Base-by-base conservation (phyloP, 345 rosid species). In the Eucalyptus coolabah region DNA sequence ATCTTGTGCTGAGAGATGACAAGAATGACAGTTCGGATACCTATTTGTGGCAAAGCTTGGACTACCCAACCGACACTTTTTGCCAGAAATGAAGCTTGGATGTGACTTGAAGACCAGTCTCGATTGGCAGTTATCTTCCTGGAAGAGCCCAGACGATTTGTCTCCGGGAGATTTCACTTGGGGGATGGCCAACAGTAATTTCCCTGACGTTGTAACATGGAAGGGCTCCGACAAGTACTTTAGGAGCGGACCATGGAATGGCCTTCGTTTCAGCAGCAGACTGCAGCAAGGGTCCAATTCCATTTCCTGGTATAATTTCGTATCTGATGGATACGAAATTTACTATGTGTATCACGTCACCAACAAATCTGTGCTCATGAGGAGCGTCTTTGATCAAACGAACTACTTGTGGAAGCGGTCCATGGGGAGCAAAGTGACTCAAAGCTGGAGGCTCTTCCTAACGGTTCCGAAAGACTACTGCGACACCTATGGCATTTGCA, bases 1-100 rank as follows among this genome's bases (percentile, higher is more conserved):
- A 95, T 69, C 91, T 95, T 19, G 93, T 94, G 50, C 81, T 92
- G 9, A 90, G 87, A 69, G 93, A 49, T 7, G 86, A n/a, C 56
- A 21, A 92, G 12, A 85, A 26, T 18, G 16, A 34, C 6, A 28
- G n/a, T 60, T 16, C 17, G 12, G 83, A 49, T 67, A 54, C 77
- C 4, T 56, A 47, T 44, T 8, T 89, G 50, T 94, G 94, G 96
- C 94, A 93, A 90, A 93, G 95, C 80, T 94, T 94, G 45, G 94
- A 93, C 44, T 85, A 91, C 54, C 94, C 94, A 18, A 86, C 93
- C 2, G 89, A 95, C 87, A 91, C 91, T 51, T 92, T n/a, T 88
- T 93, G 26, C 89, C 94, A 1, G 94, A 87, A 56, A 94, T 95
- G 96, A 93, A 91, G 60, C 44, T 92, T 23, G 95, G 95, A 16